Evolutionary conservation across 192 early-diverging fungal genomes (phyloP).

Genomic region (Umbelopsis vinacea): DNA sequence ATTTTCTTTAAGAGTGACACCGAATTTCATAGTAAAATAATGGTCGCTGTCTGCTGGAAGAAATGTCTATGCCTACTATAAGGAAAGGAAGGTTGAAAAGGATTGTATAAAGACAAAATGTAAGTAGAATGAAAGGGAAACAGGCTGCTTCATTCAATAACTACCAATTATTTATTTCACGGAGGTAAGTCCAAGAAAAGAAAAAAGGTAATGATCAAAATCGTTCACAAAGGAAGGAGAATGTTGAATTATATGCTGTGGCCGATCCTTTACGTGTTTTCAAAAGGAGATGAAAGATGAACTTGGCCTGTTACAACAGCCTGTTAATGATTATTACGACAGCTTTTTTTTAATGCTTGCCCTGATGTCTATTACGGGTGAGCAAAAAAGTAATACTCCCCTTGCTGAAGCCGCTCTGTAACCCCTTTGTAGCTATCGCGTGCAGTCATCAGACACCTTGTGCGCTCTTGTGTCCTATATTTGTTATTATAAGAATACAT

Average conservation of each 20-base stretch:
- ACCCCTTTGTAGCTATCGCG: conserved; percentile 9
- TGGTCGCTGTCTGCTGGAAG: neutral
- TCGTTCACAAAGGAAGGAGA: neutral
- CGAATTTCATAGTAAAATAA: conserved; percentile 26
- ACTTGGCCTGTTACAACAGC: neutral
- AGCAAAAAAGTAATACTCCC: neutral
- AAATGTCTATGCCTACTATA: neutral
- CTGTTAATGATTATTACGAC: neutral
- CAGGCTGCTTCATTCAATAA: too few species aligned
- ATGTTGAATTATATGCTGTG: neutral
- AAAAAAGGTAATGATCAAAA: neutral
- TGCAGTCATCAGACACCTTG: conserved; percentile 1
- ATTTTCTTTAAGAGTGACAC: conserved; percentile 24
- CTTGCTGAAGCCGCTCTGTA: neutral
- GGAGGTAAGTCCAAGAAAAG: neutral
- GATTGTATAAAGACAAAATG: too few species aligned
- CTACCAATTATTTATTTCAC: neutral
- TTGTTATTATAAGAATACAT: too few species aligned
- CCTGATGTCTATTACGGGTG: conserved; percentile 1
- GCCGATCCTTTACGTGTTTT: neutral
- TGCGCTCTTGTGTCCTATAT: neutral
- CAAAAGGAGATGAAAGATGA: neutral
- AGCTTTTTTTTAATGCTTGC: neutral
- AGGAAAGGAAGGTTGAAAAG: conserved; percentile 11
- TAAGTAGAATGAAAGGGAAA: too few species aligned